Conservation (phyloP, 2,329 filamentous ascomycete genomes). For the Cercospora janseana region DNA sequence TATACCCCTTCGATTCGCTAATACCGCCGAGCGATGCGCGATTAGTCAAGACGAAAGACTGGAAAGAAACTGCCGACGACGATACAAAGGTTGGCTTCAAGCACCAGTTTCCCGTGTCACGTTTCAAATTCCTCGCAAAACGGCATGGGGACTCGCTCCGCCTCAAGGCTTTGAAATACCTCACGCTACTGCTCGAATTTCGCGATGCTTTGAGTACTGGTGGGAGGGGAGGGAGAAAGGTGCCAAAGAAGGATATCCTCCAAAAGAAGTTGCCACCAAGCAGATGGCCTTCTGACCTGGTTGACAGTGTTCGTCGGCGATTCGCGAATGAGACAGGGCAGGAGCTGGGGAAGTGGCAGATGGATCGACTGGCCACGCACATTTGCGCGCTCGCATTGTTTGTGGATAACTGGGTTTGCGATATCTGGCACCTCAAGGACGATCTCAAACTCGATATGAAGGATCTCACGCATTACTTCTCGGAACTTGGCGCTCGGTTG, state of each 20-base stretch:
- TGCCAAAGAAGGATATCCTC: constrained; percentile 64
- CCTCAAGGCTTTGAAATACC: constrained; percentile 51
- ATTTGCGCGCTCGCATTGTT: constrained; percentile 69
- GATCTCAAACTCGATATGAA: constrained; percentile 71
- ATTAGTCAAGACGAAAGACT: constrained; percentile 68
- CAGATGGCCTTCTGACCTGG: constrained; percentile 57
- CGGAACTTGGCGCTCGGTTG: constrained; percentile 71
- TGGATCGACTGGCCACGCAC: constrained; percentile 70
- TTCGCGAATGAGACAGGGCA: constrained; percentile 60
- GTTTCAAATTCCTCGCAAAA: constrained; percentile 58
- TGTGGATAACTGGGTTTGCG: constrained; percentile 70
- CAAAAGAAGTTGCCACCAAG: constrained; percentile 50
- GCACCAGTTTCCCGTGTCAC: constrained; percentile 64
- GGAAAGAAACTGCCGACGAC: constrained; percentile 64
- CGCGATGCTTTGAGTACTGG: constrained; percentile 40
- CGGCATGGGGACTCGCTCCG: constrained; percentile 48
- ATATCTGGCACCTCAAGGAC: constrained; percentile 66
- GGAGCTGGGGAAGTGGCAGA: constrained; percentile 68
- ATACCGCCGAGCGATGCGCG: constrained; percentile 68
- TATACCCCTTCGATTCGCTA: constrained; percentile 66
- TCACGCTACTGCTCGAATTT: constrained; percentile 51
- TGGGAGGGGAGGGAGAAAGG: constrained; percentile 41
- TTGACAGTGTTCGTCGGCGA: constrained; percentile 66
- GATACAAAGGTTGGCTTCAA: constrained; percentile 48
- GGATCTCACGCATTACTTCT: constrained; percentile 67